Evolutionary conservation across 208 protist species (phyloP), one percentile per base, ranked within the genome.

Genomic region (Leishmania martiniquensis): DNA sequence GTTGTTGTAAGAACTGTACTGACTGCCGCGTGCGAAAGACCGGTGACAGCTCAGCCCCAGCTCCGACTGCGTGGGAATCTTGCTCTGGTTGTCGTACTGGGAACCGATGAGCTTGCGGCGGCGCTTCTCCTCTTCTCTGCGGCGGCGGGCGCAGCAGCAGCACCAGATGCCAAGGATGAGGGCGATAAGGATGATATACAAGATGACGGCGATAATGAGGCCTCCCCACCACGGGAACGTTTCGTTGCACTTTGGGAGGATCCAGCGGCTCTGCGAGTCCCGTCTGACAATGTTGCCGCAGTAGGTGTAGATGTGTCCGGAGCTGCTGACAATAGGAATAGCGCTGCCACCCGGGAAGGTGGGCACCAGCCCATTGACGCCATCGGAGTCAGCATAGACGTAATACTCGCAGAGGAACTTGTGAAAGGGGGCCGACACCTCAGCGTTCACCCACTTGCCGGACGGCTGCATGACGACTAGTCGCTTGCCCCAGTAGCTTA

Each of bases 341-440:
- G 76, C 54, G 79, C 73, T 76, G 47, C 88, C 88, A 47, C 85
- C 73, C n/a, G 83, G 81, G 76, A 82, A 91, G 20, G 88, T 91
- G 29, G 88, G 83, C 62, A 82, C 77, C 67, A 88, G 12, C 12
- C 59, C 22, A 60, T 77, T 82, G 5, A 82, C 80, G 37, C 62
- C 55, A 78, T 94, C 90, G 34, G 74, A 81, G 32, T 74, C 54
- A n/a, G 80, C 67, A 75, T 89, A 92, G 10, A 84, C 70, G 82
- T 92, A 92, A 63, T 72, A 81, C 77, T 89, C 88, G 73, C 90
- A 94, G 13, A 94, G 69, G 34, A 83, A 87, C 22, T 82, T 37
- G 12, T 6, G 76, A 67, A 89, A 91, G 9, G n/a, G 4, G n/a
- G 79, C 76, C 32, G 74, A 51, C 29, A 83, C 68, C n/a, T 86